Base-by-base conservation (phyloP, 495 filamentous ascomycete genomes). In the Neurospora tetrasperma region DNA sequence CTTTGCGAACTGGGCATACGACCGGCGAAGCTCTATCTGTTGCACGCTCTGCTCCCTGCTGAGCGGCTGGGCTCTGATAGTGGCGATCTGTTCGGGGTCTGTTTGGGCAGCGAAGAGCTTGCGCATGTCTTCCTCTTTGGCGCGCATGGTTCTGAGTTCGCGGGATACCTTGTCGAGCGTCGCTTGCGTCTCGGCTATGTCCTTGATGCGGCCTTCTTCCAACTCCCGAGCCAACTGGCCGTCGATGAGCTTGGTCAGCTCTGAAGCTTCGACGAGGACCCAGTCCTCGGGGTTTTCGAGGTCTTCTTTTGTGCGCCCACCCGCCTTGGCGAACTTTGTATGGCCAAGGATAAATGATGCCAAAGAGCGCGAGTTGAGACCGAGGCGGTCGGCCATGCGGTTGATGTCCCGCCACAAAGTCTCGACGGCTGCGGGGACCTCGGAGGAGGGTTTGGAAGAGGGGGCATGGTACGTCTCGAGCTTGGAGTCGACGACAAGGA, bases 371-470 rank as follows among this genome's bases (percentile, higher is more conserved):
- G 91, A 89, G 79, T 98, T 98, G 42, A 98, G 85, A 8, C 94
- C 96, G 23, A 98, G 81, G 3, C 92, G 94, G 77, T 98, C 94
- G 39, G 98, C 88, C 96, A 98, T 99, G 14, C 91, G 92, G 80
- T 98, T 98, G 76, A 97, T 93, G 75, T 98, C 96, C 16, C 93
- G 87, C 81, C 94, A 98, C 1, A 98, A 83, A 35, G 89, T 86
- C 79, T 98, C 96, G 72, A 84, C 80, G 1, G 78, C 78, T n/a
- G 66, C 71, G 2, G 80, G 78, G 0, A 81, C 72, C 41, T 79
- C 74, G 23, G 94, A 92, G 76, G 93, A 88, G 87, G 89, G 66
- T n/a, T 69, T 74, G 27, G 70, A 14, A 5, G 68, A 42, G 43
- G 44, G 31, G 10, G 43, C 10, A 20, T 23, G 38, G 23, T 59